Percentiles rank a stretch among this genome's conserved stretches.
phyloP scores from a whole-genome alignment of 768 basidiomycete genomes.

The Podaxis sp. region DNA sequence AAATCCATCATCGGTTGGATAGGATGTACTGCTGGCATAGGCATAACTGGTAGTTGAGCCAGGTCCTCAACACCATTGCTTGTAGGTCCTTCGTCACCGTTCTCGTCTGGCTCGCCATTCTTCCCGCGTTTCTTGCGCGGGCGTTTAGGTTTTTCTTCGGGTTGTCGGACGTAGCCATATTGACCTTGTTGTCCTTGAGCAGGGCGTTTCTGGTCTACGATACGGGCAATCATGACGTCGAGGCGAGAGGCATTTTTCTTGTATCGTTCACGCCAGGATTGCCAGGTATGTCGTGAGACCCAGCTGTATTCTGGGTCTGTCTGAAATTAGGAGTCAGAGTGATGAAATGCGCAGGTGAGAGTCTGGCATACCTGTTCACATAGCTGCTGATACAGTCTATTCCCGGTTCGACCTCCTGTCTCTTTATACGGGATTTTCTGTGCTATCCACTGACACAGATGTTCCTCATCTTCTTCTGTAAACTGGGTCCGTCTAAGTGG shows the following conservation, averaged over 20 bases:
- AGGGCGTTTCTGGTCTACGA: slow-evolving; percentile 72
- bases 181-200: slow-evolving; percentile 75
- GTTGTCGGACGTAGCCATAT: slow-evolving; percentile 76
- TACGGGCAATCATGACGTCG: slow-evolving; percentile 59
- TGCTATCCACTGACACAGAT: slow-evolving; percentile 78
- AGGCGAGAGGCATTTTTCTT: slow-evolving; percentile 77
- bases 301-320: slow-evolving; percentile 73
- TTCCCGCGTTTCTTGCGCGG: slow-evolving; percentile 46
- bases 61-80: slow-evolving; percentile 22
- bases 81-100: slow-evolving; percentile 23
- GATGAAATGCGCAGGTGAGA: neutral
- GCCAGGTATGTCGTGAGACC: slow-evolving; percentile 86
- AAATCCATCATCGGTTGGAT: slow-evolving; percentile 10
- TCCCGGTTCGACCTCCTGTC: slow-evolving; percentile 79
- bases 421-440: slow-evolving; percentile 82
- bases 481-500: slow-evolving; percentile 69
- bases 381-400: slow-evolving; percentile 80
- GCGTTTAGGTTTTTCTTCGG: slow-evolving; percentile 69
- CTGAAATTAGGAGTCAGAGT: slow-evolving; percentile 31
- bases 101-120: slow-evolving; percentile 22
- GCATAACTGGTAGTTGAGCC: slow-evolving; percentile 17
- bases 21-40: slow-evolving; percentile 15
- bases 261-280: slow-evolving; percentile 88
- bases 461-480: slow-evolving; percentile 72
- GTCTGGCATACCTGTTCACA: slow-evolving; percentile 61